Evolutionary conservation across 352 stramenopile genomes (phyloP).

Genomic region (Pythium scleroteichum): DNA sequence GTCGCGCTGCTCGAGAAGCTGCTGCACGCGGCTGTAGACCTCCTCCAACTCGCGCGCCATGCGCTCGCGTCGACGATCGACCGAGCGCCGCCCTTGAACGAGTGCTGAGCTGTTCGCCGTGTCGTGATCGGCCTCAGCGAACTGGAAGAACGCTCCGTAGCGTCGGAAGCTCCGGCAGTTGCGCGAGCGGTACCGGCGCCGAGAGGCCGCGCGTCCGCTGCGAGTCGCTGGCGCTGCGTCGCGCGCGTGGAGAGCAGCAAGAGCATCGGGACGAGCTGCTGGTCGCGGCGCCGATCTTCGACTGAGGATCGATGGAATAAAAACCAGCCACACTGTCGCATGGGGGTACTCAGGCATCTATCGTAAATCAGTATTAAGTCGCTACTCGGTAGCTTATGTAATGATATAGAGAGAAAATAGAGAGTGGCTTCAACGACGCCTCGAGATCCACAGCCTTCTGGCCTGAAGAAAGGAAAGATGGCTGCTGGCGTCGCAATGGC

Average conservation of each 20-base stretch:
- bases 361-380: too few species aligned
- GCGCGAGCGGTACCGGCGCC: slow-evolving; percentile 29
- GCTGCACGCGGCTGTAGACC: slow-evolving; percentile 37
- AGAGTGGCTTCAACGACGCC: too few species aligned
- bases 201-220: too few species aligned
- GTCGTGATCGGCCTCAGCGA: neutral
- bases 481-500: too few species aligned
- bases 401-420: too few species aligned
- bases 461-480: too few species aligned
- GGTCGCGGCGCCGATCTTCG: too few species aligned
- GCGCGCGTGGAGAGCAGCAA: neutral
- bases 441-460: too few species aligned
- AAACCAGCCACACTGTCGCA: too few species aligned
- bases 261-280: neutral
- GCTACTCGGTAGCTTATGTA: too few species aligned
- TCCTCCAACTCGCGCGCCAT: slow-evolving; percentile 29
- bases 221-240: neutral
- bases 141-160: slow-evolving; percentile 26
- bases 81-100: slow-evolving; percentile 3
- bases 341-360: too few species aligned
- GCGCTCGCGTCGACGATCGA: neutral
- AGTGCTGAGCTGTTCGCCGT: neutral
- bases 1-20: slow-evolving; percentile 36
- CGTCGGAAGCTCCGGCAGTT: slow-evolving; percentile 30
- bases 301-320: too few species aligned